A percentile compares a stretch with the other conserved stretches of the same genome.
Conservation (phyloP, 768 basidiomycete species). For the Amanita exitialis region DNA sequence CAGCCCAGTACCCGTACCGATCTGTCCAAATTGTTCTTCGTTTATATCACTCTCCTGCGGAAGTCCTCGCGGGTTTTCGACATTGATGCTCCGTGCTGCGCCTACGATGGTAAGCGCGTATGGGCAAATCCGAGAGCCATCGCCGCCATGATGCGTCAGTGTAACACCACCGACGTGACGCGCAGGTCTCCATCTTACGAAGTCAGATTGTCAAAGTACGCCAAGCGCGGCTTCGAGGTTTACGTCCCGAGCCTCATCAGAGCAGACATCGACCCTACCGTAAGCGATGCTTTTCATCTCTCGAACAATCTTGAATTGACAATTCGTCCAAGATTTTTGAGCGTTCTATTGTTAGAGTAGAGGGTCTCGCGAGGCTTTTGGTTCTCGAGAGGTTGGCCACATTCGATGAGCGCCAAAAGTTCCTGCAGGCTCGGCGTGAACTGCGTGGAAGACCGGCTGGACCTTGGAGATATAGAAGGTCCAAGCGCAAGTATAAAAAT, state of each 20-base stretch:
- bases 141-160: slow-evolving; percentile 38
- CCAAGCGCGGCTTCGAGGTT: slow-evolving; percentile 34
- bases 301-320: background rate
- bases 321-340: slow-evolving; percentile 37
- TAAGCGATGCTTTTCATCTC: slow-evolving; percentile 13
- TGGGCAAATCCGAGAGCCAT: slow-evolving; percentile 38
- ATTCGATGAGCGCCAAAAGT: slow-evolving; percentile 31
- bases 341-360: slow-evolving; percentile 42
- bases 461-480: slow-evolving; percentile 17
- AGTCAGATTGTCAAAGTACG: slow-evolving; percentile 37
- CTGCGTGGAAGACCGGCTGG: slow-evolving; percentile 39
- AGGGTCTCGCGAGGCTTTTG: slow-evolving; percentile 52
- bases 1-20: slow-evolving; percentile 58
- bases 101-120: slow-evolving; percentile 35
- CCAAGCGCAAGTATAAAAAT: slow-evolving; percentile 36
- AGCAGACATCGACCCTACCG: slow-evolving; percentile 43
- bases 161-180: slow-evolving; percentile 38
- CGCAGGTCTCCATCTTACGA: slow-evolving; percentile 43
- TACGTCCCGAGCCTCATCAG: slow-evolving; percentile 30
- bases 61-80: slow-evolving; percentile 61
- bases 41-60: slow-evolving; percentile 54
- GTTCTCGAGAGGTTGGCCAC: slow-evolving; percentile 47
- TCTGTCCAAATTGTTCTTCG: slow-evolving; percentile 55
- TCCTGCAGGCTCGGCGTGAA: slow-evolving; percentile 33
- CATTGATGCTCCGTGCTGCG: slow-evolving; percentile 54